A percentile compares a stretch with the other conserved stretches of the same genome.
Conservation (phyloP, 257 asterid species). For the Solanum appendiculatum region DNA sequence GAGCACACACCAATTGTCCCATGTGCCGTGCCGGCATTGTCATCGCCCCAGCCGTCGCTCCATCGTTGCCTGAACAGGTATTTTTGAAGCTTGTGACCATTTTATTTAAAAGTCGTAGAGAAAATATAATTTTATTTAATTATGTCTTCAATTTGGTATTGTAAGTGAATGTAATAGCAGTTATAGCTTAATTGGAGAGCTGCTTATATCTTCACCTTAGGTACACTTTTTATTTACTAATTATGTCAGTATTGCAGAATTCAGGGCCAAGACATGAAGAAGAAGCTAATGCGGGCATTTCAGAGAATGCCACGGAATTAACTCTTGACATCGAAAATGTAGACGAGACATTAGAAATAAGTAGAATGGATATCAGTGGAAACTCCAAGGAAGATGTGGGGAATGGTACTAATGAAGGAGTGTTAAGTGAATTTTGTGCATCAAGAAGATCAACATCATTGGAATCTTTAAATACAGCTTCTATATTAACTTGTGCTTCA, state of each 20-base stretch:
- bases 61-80: not conserved
- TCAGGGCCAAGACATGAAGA: not conserved
- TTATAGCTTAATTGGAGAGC: not conserved
- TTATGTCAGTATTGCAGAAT: not conserved
- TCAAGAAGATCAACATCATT: conserved; percentile 36
- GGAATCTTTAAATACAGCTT: not conserved
- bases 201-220: too few species aligned
- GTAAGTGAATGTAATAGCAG: not conserved
- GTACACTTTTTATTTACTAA: not conserved
- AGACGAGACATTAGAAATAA: not conserved
- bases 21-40: conserved; percentile 63
- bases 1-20: conserved; percentile 77
- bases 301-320: conserved; percentile 10
- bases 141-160: not conserved
- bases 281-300: not conserved
- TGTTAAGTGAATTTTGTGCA: conserved; percentile 19
- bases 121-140: not conserved
- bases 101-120: not conserved
- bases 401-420: not conserved
- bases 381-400: not conserved
- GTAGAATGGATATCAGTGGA: not conserved
- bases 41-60: not conserved
- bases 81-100: not conserved
- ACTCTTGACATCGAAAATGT: conserved; percentile 13
- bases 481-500: not conserved